phyloP scores from a whole-genome alignment of 805 yeast species.

The Spathaspora gorwiae region DNA sequence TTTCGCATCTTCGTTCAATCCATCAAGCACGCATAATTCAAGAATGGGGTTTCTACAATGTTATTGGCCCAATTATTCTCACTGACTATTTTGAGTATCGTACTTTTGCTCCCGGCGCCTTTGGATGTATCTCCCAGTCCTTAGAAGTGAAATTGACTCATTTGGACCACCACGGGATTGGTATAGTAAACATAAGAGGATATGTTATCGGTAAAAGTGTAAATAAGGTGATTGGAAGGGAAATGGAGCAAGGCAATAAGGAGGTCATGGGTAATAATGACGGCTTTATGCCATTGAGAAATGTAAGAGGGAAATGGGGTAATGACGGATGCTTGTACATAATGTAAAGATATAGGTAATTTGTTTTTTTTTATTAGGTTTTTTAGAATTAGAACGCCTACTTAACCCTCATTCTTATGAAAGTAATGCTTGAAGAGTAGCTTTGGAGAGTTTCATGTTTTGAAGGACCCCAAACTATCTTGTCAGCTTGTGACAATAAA shows the following conservation, averaged over 20 bases:
- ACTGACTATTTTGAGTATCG: constrained; percentile 65
- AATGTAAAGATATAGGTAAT: not conserved
- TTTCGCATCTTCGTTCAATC: not conserved
- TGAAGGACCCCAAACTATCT: no score
- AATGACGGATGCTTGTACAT: constrained; percentile 68
- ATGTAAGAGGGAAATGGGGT: constrained; percentile 58
- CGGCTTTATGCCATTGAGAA: constrained; percentile 38
- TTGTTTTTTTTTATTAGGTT: no score
- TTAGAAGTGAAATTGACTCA: constrained; percentile 54
- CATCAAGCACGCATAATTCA: constrained; percentile 43
- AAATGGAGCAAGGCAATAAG: not conserved
- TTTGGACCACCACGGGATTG: constrained; percentile 35
- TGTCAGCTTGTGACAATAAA: no score
- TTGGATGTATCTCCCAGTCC: constrained; percentile 58
- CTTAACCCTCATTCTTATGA: no score
- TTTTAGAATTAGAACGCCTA: no score
- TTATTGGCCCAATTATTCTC: constrained; percentile 55
- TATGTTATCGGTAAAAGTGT: constrained; percentile 56
- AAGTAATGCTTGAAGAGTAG: no score
- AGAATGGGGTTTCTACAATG: constrained; percentile 43
- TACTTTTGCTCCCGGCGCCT: constrained; percentile 32
- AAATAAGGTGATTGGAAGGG: constrained; percentile 9
- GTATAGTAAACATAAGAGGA: constrained; percentile 57
- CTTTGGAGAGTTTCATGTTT: no score
- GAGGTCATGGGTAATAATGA: constrained; percentile 13